A percentile compares a stretch with the other conserved stretches of the same genome.
Conservation (phyloP, 352 stramenopile genomes). For the Globisporangium abappressorium region DNA sequence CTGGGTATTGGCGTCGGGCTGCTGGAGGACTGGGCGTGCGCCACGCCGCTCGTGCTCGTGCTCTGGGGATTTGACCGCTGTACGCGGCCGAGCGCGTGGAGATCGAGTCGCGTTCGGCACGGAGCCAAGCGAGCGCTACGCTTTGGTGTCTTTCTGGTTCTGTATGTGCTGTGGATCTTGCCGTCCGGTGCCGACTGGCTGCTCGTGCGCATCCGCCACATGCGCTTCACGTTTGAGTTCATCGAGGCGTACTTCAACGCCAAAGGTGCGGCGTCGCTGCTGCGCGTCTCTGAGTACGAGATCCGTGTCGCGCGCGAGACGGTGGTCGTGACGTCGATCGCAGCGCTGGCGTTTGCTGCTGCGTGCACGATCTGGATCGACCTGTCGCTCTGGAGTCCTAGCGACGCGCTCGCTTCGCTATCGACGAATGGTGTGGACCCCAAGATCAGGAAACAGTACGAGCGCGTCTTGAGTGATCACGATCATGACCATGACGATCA, state of each 20-base stretch:
- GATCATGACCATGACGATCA: background rate
- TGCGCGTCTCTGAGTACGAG: constrained; percentile 32
- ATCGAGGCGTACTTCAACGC: constrained; percentile 36
- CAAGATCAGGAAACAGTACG: constrained; percentile 1
- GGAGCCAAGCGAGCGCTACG: constrained; percentile 1
- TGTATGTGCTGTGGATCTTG: constrained; percentile 25
- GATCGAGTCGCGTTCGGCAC: background rate
- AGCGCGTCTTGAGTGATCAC: background rate
- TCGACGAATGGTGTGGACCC: background rate
- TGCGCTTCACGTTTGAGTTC: constrained; percentile 50
- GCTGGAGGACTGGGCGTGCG: constrained; percentile 40
- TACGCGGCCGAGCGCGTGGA: constrained; percentile 8
- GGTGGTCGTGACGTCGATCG: constrained; percentile 11
- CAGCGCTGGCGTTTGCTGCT: constrained; percentile 22
- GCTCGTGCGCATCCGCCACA: constrained; percentile 31
- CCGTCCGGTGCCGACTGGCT: constrained; percentile 36
- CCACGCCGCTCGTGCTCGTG: constrained; percentile 25
- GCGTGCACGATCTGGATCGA: constrained; percentile 23
- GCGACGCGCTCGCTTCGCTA: constrained; percentile 8
- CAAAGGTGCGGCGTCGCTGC: constrained; percentile 23
- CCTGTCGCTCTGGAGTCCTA: constrained; percentile 30
- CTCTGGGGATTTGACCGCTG: constrained; percentile 23
- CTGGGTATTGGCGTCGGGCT: constrained; percentile 28
- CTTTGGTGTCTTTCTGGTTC: constrained; percentile 28
- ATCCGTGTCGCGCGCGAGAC: constrained; percentile 20